Evolutionary conservation across 2,329 filamentous ascomycete species (phyloP).

Genomic region (Penicillium corylophilum): DNA sequence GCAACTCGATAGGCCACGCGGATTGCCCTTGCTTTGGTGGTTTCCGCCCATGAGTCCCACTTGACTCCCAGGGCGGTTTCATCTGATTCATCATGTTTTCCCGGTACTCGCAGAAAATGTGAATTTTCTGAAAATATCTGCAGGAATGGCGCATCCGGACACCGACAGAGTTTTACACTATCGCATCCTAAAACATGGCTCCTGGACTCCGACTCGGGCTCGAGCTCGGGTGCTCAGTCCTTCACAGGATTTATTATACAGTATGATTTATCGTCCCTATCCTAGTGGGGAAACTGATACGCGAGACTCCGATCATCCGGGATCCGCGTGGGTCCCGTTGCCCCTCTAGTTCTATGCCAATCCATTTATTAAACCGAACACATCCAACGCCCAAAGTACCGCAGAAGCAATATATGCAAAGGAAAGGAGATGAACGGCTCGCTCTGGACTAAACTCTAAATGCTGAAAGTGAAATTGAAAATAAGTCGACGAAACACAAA

Average conservation of each 20-base stretch:
- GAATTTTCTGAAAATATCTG: neutral
- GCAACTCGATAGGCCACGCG: constrained; percentile 13
- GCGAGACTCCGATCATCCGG: neutral
- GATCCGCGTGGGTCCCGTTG: neutral
- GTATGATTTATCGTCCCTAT: neutral
- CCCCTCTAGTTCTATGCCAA: constrained; percentile 7
- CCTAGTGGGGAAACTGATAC: neutral
- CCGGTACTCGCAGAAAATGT: neutral
- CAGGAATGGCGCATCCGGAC: neutral
- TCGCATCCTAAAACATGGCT: neutral
- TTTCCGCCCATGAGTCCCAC: constrained; percentile 7
- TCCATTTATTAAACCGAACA: constrained; percentile 11
- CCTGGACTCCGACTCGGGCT: neutral
- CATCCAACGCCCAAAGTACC: constrained; percentile 14
- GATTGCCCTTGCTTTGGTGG: constrained; percentile 16
- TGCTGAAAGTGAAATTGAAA: neutral
- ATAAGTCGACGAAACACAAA: constrained; percentile 1
- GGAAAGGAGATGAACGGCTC: constrained; percentile 7
- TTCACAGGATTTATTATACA: no score
- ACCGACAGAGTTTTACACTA: neutral
- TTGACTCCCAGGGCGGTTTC: neutral
- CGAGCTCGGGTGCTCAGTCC: no score
- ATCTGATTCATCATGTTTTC: constrained; percentile 16
- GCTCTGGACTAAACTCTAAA: neutral
- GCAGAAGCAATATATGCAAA: constrained; percentile 20